Conservation (phyloP, 805 yeast genomes). For the Yamadazyma laniorum region DNA sequence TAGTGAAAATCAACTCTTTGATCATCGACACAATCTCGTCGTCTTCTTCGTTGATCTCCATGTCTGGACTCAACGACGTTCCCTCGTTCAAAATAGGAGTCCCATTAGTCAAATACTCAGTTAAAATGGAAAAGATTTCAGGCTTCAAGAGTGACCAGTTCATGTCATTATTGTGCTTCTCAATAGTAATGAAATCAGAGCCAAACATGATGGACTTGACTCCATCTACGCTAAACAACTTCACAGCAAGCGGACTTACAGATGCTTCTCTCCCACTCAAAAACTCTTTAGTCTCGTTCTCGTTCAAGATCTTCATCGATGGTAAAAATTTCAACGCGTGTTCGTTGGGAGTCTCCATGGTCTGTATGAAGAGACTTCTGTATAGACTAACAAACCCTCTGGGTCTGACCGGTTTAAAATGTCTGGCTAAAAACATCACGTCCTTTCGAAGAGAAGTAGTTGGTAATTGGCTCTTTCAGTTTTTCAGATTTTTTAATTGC, state of each 20-base stretch:
- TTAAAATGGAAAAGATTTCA: slow-evolving; percentile 58
- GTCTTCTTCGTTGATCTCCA: slow-evolving; percentile 55
- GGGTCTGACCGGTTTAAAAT: neutral
- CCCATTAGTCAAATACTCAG: slow-evolving; percentile 56
- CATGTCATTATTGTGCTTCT: slow-evolving; percentile 51
- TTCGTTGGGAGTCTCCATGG: slow-evolving; percentile 82
- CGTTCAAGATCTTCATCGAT: slow-evolving; percentile 59
- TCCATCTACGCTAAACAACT: slow-evolving; percentile 73
- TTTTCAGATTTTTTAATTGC: no score
- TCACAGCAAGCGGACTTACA: slow-evolving; percentile 73
- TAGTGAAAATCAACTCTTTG: slow-evolving; percentile 65
- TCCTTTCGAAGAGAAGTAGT: neutral
- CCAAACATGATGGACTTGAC: slow-evolving; percentile 77
- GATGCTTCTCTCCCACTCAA: slow-evolving; percentile 73
- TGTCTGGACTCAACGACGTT: slow-evolving; percentile 30
- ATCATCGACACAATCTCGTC: slow-evolving; percentile 67
- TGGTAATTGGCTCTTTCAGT: no score
- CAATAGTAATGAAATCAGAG: slow-evolving; percentile 78
- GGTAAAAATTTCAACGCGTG: slow-evolving; percentile 85
- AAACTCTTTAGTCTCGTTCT: slow-evolving; percentile 70
- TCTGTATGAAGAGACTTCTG: slow-evolving; percentile 60
- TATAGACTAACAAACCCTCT: neutral
- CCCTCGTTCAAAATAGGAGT: slow-evolving; percentile 49
- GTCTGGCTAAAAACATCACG: slow-evolving; percentile 6
- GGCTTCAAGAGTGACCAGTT: slow-evolving; percentile 65